A percentile compares a stretch with the other conserved stretches of the same genome.
Conservation (phyloP, 106 monocot species). For the Dendrobium officinale region DNA sequence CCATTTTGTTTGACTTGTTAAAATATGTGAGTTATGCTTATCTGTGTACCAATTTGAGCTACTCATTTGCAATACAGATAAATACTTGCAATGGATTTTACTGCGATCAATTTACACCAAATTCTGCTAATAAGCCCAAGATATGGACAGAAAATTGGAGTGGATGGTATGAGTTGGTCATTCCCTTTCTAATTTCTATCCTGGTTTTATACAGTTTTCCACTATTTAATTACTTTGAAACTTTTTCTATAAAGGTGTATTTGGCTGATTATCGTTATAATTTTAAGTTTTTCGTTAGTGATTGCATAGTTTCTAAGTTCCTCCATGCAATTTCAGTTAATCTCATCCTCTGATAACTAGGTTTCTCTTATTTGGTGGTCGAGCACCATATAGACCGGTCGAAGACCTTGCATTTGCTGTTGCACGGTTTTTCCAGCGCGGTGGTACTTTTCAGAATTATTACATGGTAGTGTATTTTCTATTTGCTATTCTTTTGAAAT, state of each 20-base stretch:
- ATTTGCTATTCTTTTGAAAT: neutral
- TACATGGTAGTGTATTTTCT: conserved; percentile 62
- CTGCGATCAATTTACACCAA: conserved; percentile 92
- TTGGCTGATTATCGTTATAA: neutral
- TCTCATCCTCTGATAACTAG: conserved; percentile 13
- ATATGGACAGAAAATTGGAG: conserved; percentile 98
- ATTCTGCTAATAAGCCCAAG: conserved; percentile 80
- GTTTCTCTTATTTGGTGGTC: conserved; percentile 81
- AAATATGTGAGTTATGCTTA: neutral
- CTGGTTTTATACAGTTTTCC: neutral
- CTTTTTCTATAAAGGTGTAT: neutral
- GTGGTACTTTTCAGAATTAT: conserved; percentile 98
- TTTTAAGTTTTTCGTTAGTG: neutral
- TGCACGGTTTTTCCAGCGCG: conserved; percentile 90
- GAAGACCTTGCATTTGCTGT: conserved; percentile 95
- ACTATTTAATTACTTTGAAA: neutral
- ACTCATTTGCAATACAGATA: conserved; percentile 43
- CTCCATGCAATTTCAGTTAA: neutral
- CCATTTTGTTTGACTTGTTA: neutral
- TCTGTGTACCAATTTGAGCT: neutral
- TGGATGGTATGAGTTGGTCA: conserved; percentile 56
- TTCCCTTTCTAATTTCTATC: neutral
- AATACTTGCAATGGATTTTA: conserved; percentile 99
- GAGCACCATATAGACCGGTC: conserved; percentile 75
- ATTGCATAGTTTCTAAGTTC: neutral